phyloP scores from a whole-genome alignment of 768 basidiomycete genomes.

The Gloeophyllum trabeum region DNA sequence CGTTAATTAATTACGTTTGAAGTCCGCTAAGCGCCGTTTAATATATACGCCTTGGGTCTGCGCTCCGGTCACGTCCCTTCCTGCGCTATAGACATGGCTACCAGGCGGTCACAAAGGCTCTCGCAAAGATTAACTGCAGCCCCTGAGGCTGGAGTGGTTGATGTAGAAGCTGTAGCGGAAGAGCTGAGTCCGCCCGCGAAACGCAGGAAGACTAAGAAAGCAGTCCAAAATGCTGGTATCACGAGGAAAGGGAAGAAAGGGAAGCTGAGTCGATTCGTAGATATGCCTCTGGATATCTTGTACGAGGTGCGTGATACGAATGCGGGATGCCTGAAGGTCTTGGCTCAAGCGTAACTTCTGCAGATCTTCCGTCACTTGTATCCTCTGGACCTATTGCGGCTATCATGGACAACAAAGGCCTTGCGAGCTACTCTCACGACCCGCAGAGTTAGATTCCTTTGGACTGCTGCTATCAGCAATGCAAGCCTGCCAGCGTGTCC shows the following conservation, averaged over 20 bases:
- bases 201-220: no score
- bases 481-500: neutral
- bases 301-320: neutral
- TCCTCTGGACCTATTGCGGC: neutral
- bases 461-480: neutral
- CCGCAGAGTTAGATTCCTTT: neutral
- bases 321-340: neutral
- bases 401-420: neutral
- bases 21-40: no score
- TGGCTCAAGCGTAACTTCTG: neutral
- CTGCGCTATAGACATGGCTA: no score
- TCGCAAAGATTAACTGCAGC: no score
- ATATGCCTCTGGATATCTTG: neutral
- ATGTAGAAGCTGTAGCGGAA: no score
- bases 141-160: no score
- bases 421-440: neutral
- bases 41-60: no score
- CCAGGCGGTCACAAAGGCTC: no score
- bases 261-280: neutral
- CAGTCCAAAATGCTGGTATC: no score
- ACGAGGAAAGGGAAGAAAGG: neutral
- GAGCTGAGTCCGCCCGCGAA: no score
- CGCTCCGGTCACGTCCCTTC: no score
- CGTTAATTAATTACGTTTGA: neutral
- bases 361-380: neutral